Evolutionary conservation across 1,284 basidiomycete genomes (phyloP).

Genomic region (Amylostereum areolatum): DNA sequence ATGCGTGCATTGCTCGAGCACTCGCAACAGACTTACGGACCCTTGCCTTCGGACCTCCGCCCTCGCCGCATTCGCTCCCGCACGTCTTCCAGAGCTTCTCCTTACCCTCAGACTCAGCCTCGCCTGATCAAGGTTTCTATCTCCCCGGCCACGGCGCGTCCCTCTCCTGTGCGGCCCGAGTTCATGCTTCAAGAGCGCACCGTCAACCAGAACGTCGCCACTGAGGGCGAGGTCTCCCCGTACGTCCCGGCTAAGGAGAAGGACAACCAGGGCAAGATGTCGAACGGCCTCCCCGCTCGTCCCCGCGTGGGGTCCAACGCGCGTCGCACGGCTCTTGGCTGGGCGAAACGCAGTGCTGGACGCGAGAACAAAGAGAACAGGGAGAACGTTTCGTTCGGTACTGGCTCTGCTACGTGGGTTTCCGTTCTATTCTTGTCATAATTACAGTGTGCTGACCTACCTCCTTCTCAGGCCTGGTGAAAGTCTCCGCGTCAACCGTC

Average conservation of each 20-base stretch:
- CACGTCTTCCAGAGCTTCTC: constrained; percentile 63
- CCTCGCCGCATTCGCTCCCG: constrained; percentile 55
- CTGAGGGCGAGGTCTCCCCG: constrained; percentile 22
- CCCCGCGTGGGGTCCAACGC: constrained; percentile 49
- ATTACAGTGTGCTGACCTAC: neutral
- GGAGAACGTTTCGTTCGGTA: constrained; percentile 40
- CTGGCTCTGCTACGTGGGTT: constrained; percentile 50
- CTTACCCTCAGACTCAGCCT: constrained; percentile 49
- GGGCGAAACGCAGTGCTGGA: constrained; percentile 50
- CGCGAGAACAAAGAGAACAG: constrained; percentile 36
- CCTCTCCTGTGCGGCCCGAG: constrained; percentile 16
- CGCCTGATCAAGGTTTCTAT: constrained; percentile 37
- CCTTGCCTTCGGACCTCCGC: constrained; percentile 63
- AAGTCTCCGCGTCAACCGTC: constrained; percentile 58
- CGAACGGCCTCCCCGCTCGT: constrained; percentile 35
- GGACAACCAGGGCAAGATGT: constrained; percentile 17
- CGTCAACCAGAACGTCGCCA: constrained; percentile 31
- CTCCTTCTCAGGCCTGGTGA: constrained; percentile 43
- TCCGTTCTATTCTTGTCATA: neutral
- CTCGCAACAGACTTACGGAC: constrained; percentile 62
- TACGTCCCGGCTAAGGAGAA: no score
- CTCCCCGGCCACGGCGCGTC: constrained; percentile 33
- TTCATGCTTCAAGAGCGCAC: constrained; percentile 24
- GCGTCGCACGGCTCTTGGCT: constrained; percentile 52
- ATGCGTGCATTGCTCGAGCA: constrained; percentile 72